These are phyloP conservation scores for Skeletonema menzelii DNA, from an alignment of 108 stramenopile species.

Conservation along the genomic window DNA sequence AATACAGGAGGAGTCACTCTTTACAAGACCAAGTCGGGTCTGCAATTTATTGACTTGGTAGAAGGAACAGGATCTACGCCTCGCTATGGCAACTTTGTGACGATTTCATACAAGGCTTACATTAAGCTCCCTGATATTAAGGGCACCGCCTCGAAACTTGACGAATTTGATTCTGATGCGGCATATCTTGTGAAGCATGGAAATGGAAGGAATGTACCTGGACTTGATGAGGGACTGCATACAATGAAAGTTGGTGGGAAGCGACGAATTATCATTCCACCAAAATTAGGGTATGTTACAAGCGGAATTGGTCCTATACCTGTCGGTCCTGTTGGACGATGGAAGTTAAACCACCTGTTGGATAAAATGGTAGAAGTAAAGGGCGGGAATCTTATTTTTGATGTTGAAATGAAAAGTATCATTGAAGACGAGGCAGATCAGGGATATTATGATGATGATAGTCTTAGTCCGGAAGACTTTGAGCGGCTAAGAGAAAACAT, in stretches of 20 bases:
- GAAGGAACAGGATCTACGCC: slow-evolving; percentile 59
- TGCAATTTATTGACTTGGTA: slow-evolving; percentile 74
- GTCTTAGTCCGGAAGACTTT: slow-evolving; percentile 64
- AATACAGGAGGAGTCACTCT: slow-evolving; percentile 49
- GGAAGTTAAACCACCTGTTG: slow-evolving; percentile 62
- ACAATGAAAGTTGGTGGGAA: slow-evolving; percentile 79
- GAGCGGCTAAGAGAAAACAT: slow-evolving; percentile 48
- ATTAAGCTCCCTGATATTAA: slow-evolving; percentile 73
- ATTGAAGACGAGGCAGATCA: slow-evolving; percentile 89
- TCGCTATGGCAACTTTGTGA: slow-evolving; percentile 72
- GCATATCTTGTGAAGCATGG: slow-evolving; percentile 83
- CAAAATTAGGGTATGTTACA: slow-evolving; percentile 78
- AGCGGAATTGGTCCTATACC: slow-evolving; percentile 78
- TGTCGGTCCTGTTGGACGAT: slow-evolving; percentile 61
- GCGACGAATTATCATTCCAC: slow-evolving; percentile 79
- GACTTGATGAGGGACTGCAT: slow-evolving; percentile 85
- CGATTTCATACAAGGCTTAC: slow-evolving; percentile 78
- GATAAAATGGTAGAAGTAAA: slow-evolving; percentile 70
- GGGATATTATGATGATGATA: slow-evolving; percentile 83
- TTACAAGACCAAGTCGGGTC: slow-evolving; percentile 72
- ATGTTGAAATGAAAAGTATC: slow-evolving; percentile 60
- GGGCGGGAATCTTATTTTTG: slow-evolving; percentile 78
- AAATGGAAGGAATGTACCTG: slow-evolving; percentile 78
- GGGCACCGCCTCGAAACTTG: slow-evolving; percentile 28
- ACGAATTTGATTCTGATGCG: slow-evolving; percentile 63